These are phyloP conservation scores for Diaporthe ilicicola DNA, from an alignment of 2,329 filamentous ascomycete genomes.

Conservation along the genomic window DNA sequence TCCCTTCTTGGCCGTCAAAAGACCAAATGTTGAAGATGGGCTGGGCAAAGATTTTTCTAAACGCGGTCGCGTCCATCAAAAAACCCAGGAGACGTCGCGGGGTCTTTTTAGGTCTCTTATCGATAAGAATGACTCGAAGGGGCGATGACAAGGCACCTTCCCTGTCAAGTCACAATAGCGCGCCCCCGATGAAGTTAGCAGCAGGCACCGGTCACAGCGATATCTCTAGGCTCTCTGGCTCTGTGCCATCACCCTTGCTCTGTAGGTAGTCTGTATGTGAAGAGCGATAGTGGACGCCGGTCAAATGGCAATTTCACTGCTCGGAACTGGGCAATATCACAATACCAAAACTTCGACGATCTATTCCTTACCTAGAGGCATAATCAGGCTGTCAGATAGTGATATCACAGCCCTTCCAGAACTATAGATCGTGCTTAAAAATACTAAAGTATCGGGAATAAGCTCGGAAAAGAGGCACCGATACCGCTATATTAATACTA, in stretches of 20 bases:
- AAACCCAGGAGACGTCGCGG: slow-evolving; percentile 25
- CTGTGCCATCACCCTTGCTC: too few species aligned
- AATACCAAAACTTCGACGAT: background rate
- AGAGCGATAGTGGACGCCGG: background rate
- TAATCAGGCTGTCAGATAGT: too few species aligned
- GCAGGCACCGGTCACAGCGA: background rate
- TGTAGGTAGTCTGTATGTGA: background rate
- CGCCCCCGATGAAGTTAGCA: background rate
- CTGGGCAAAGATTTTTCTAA: slow-evolving; percentile 28
- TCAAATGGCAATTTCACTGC: background rate
- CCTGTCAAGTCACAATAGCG: background rate
- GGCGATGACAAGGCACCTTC: slow-evolving; percentile 4
- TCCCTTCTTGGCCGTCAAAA: slow-evolving; percentile 5
- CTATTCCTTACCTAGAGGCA: too few species aligned
- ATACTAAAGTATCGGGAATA: too few species aligned
- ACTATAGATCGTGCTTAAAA: too few species aligned
- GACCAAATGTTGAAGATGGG: slow-evolving; percentile 22
- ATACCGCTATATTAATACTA: too few species aligned
- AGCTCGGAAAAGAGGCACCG: too few species aligned
- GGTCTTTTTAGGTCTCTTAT: slow-evolving; percentile 25
- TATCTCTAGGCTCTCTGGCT: background rate
- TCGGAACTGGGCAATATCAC: background rate
- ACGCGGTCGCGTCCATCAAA: slow-evolving; percentile 27
- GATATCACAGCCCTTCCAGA: too few species aligned
- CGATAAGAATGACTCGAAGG: slow-evolving; percentile 29